These are phyloP conservation scores for Rhizodiscina lignyota DNA, from an alignment of 495 filamentous ascomycete genomes.

Conservation along the genomic window DNA sequence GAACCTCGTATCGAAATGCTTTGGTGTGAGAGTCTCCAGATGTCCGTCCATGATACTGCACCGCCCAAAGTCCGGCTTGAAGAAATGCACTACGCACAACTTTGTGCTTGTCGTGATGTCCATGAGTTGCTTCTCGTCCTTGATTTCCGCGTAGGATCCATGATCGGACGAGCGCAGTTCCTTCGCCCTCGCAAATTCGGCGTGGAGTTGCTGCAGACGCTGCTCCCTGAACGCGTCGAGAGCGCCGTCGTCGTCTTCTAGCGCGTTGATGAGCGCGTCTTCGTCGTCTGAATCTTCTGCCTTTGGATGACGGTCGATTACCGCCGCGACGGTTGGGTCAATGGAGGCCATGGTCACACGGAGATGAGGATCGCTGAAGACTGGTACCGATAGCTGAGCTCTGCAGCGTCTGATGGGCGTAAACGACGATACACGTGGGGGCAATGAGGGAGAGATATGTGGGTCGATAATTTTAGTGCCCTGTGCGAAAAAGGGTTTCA, in stretches of 20 bases:
- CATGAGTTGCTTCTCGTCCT: slow-evolving; percentile 48
- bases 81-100: slow-evolving; percentile 57
- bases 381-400: too few relatives aligned
- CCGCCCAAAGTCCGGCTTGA: slow-evolving; percentile 55
- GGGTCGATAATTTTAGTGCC: too few relatives aligned
- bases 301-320: slow-evolving; percentile 22
- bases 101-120: slow-evolving; percentile 50
- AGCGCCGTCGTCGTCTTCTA: slow-evolving; percentile 41
- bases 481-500: too few relatives aligned
- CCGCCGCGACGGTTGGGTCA: slow-evolving; percentile 29
- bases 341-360: too few relatives aligned
- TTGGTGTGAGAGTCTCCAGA: slow-evolving; percentile 38
- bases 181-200: slow-evolving; percentile 37
- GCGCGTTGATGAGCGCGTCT: slow-evolving; percentile 52
- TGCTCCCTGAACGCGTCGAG: slow-evolving; percentile 50
- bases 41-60: slow-evolving; percentile 55
- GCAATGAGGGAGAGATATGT: too few relatives aligned
- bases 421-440: too few relatives aligned
- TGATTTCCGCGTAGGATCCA: slow-evolving; percentile 40
- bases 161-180: slow-evolving; percentile 19
- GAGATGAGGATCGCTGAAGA: too few relatives aligned
- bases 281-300: slow-evolving; percentile 37
- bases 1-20: slow-evolving; percentile 54
- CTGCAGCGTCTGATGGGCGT: too few relatives aligned
- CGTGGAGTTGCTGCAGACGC: slow-evolving; percentile 54